Conservation (phyloP, 2,329 filamentous ascomycete genomes). For the Nakataea oryzae region DNA sequence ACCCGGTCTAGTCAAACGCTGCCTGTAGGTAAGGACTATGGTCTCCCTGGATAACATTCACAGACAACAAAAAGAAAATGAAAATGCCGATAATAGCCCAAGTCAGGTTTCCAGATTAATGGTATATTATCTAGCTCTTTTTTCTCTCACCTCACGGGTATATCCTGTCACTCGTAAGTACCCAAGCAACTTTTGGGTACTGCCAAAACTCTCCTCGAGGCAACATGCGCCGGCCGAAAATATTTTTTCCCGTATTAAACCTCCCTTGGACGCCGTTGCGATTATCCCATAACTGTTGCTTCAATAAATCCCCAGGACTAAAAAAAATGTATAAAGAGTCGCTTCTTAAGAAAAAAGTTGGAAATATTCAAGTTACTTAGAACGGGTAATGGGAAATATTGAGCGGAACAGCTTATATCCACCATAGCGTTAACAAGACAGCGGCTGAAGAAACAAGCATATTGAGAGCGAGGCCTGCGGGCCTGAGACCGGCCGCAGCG, state of each 20-base stretch:
- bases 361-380: neutral
- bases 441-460: neutral
- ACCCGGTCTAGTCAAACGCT: too few species aligned
- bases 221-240: neutral
- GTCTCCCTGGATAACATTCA: too few species aligned
- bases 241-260: neutral
- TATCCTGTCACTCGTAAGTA: neutral
- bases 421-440: neutral
- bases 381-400: neutral
- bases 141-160: neutral
- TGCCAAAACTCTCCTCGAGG: too few species aligned
- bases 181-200: too few species aligned
- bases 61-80: too few species aligned
- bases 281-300: too few species aligned
- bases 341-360: neutral
- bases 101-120: neutral
- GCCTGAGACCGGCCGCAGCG: slow-evolving; percentile 5
- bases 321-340: neutral
- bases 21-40: too few species aligned
- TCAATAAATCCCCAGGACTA: too few species aligned
- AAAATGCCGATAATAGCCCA: too few species aligned
- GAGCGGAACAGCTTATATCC: neutral
- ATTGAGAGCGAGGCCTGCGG: slow-evolving; percentile 2
- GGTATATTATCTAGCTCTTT: neutral
- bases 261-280: neutral